A percentile compares a stretch with the other conserved stretches of the same genome.
These are phyloP conservation scores for Candida buenavistaensis DNA, from an alignment of 1,139 yeast species.

Conservation along the genomic window DNA sequence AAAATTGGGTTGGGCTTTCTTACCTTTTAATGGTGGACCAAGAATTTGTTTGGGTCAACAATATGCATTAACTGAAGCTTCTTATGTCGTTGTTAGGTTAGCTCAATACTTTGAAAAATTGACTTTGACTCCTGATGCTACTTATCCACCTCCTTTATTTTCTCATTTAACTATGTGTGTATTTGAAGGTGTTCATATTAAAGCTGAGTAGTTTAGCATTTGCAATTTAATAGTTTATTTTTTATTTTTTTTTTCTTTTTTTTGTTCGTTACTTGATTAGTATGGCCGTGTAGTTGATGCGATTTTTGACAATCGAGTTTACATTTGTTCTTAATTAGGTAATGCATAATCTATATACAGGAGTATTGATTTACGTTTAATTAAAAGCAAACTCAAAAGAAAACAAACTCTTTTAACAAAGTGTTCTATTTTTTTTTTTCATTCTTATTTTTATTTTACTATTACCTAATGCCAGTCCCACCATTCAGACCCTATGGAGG, in stretches of 20 bases:
- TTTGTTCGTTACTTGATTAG: no score
- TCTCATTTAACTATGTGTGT: slow-evolving; percentile 39
- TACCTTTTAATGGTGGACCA: slow-evolving; percentile 46
- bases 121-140: slow-evolving; percentile 4
- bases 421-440: not conserved
- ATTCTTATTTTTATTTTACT: not conserved
- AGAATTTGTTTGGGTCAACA: slow-evolving; percentile 46
- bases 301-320: no score
- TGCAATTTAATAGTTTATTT: no score
- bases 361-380: no score
- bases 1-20: slow-evolving; percentile 37
- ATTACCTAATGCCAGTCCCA: slow-evolving; percentile 7
- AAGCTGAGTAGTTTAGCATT: slow-evolving; percentile 3
- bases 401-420: no score
- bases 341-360: no score
- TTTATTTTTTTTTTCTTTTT: not conserved
- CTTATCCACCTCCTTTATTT: slow-evolving; percentile 32
- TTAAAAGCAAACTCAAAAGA: no score
- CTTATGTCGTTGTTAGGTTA: slow-evolving; percentile 25
- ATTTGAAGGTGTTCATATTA: slow-evolving; percentile 25
- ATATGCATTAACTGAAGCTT: slow-evolving; percentile 45
- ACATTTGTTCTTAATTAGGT: no score
- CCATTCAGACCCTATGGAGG: slow-evolving; percentile 24
- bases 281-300: no score
- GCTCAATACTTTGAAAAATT: slow-evolving; percentile 21